Conservation (phyloP, 768 basidiomycete genomes). For the Chiua virens region DNA sequence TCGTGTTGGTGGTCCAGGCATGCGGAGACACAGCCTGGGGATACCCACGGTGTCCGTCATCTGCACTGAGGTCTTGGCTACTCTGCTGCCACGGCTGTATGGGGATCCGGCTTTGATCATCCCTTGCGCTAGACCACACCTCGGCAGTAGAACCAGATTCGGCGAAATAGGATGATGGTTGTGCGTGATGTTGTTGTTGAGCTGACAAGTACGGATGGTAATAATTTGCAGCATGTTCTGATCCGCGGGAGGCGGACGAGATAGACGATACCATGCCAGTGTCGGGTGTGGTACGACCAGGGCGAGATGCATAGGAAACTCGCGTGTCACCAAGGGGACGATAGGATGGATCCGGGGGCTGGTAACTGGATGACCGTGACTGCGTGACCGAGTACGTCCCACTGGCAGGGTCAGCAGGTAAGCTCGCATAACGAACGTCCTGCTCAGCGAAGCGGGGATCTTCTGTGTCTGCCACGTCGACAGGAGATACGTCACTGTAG, state of each 20-base stretch:
- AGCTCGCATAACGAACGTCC: conserved; percentile 23
- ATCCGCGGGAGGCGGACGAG: conserved; percentile 25
- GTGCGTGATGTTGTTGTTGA: conserved; percentile 26
- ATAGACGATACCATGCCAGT: conserved; percentile 14
- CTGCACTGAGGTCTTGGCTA: conserved; percentile 21
- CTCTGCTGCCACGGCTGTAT: conserved; percentile 28
- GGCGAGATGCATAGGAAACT: conserved; percentile 26
- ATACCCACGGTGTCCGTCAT: conserved; percentile 33
- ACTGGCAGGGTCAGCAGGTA: conserved; percentile 20
- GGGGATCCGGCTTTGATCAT: conserved; percentile 21
- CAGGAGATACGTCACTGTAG: conserved; percentile 40
- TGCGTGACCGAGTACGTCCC: conserved; percentile 12
- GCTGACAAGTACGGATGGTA: conserved; percentile 26
- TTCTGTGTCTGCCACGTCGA: conserved; percentile 32
- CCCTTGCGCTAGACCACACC: conserved; percentile 20
- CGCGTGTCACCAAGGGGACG: conserved; percentile 28
- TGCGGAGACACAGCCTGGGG: conserved; percentile 24
- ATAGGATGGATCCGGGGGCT: conserved; percentile 23
- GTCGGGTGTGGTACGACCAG: conserved; percentile 30
- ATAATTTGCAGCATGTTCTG: conserved; percentile 23
- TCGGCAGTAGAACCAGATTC: conserved; percentile 19
- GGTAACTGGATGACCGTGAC: conserved; percentile 24
- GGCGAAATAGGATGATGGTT: conserved; percentile 23
- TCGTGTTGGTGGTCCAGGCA: conserved; percentile 20
- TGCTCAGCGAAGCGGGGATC: conserved; percentile 15